Evolutionary conservation across 1,139 yeast genomes (phyloP), one percentile per base, ranked within the genome.

Genomic region (Groenewaldozyma sp.): DNA sequence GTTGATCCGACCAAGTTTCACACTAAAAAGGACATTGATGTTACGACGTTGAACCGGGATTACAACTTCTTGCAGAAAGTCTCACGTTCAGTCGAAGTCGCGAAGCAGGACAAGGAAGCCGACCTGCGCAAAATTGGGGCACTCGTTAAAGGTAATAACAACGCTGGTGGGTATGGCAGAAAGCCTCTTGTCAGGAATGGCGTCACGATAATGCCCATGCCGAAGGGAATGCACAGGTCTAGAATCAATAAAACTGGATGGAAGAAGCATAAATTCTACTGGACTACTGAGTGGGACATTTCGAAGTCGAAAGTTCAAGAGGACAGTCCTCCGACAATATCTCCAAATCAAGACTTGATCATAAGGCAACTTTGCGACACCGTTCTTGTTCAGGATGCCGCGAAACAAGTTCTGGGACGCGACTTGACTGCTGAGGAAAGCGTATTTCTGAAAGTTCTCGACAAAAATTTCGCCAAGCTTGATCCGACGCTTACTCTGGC

Each of bases 241-340:
- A 53, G 58, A 7, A 58, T 66, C 42, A 88, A 88, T 56, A 81
- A 78, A 52, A 74, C 91, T 1, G 79, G 81, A 2, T 82, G 77
- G 69, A 91, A 84, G 53, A 77, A 77, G 48, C 73, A 76, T 34
- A 60, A 73, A 21, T 80, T 73, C 34, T 72, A 73, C 17, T 87
- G 96, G 95, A 80, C 95, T 0, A 59, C 86, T 0, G 94, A 87
- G 55, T 80, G 87, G 82, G 57, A 73, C 10, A 18, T 19, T 3
- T 7, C 7, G 26, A 22, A 24, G 5, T 17, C 34, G 17, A 31
- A 31, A 24, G 19, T 19, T 3, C 14, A 14, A 17, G 28, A 21
- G 13, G 6, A 10, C 24, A n/a, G n/a, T n/a, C n/a, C n/a, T n/a
- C n/a, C n/a, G n/a, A n/a, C n/a, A n/a, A n/a, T n/a, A n/a, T n/a